A percentile compares a stretch with the other conserved stretches of the same genome.
phyloP scores from a whole-genome alignment of 306 rosid species.

The Fragaria iinumae region DNA sequence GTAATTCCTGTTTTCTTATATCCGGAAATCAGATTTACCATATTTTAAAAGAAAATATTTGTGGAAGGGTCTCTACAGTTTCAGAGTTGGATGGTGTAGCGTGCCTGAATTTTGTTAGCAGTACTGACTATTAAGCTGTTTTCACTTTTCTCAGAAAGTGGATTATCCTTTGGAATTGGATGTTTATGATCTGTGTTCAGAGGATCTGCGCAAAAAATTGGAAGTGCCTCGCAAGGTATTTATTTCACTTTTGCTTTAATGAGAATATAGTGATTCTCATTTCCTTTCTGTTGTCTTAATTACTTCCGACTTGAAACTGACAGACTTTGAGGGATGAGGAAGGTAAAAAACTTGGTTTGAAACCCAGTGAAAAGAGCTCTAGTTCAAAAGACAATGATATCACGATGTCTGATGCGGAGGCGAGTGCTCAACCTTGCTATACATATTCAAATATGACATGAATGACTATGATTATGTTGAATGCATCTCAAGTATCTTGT shows the following conservation, averaged over 20 bases:
- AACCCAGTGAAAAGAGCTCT: slow-evolving; percentile 62
- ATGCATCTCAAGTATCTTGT: slow-evolving; percentile 8
- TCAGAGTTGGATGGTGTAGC: background rate
- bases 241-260: slow-evolving; percentile 23
- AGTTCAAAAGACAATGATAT: slow-evolving; percentile 58
- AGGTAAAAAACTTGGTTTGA: slow-evolving; percentile 82
- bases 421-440: slow-evolving; percentile 33
- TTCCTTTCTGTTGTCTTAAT: slow-evolving; percentile 1
- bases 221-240: slow-evolving; percentile 83
- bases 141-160: slow-evolving; percentile 74
- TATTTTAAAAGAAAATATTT: background rate
- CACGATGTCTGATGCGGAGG: slow-evolving; percentile 81
- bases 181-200: slow-evolving; percentile 90
- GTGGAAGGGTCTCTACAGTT: background rate
- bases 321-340: slow-evolving; percentile 83
- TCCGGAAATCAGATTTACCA: background rate
- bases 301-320: slow-evolving; percentile 18
- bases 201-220: slow-evolving; percentile 74
- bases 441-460: slow-evolving; percentile 8
- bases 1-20: slow-evolving; percentile 41
- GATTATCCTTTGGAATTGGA: slow-evolving; percentile 95
- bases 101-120: background rate
- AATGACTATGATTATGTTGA: slow-evolving; percentile 5
- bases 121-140: slow-evolving; percentile 6
- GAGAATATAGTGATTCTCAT: background rate